phyloP scores from a whole-genome alignment of 2,329 filamentous ascomycete genomes.

The Sporothrix euskadiensis region DNA sequence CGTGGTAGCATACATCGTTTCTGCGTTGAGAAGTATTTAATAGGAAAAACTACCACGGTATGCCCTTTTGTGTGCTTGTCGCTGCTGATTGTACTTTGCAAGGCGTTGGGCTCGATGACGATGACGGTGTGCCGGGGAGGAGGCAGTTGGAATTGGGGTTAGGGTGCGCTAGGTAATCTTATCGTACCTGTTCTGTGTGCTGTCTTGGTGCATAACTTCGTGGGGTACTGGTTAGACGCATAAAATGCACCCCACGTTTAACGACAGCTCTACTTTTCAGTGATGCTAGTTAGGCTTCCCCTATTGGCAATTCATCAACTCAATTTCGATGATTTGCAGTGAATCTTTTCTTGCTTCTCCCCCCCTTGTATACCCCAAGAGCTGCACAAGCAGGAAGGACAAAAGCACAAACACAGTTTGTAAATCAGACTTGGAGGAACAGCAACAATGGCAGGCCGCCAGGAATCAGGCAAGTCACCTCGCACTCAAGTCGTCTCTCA shows the following conservation, averaged over 20 bases:
- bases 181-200: neutral
- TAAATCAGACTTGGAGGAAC: neutral
- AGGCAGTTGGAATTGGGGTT: neutral
- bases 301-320: neutral
- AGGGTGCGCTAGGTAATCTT: neutral
- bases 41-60: neutral
- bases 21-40: neutral
- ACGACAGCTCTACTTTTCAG: constrained; percentile 10
- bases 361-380: neutral
- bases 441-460: constrained; percentile 31
- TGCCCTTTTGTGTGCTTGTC: neutral
- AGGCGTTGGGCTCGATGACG: neutral
- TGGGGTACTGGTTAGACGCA: constrained; percentile 1
- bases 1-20: constrained; percentile 49
- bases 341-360: neutral
- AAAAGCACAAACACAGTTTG: neutral
- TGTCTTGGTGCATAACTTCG: constrained; percentile 10
- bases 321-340: neutral
- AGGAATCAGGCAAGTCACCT: constrained; percentile 29
- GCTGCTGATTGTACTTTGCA: neutral
- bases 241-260: neutral
- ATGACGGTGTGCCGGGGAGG: neutral
- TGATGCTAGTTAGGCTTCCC: constrained; percentile 17
- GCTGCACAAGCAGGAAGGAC: neutral
- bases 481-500: neutral